Conservation (phyloP, 257 asterid genomes). For the Solanum gandarillasii region DNA sequence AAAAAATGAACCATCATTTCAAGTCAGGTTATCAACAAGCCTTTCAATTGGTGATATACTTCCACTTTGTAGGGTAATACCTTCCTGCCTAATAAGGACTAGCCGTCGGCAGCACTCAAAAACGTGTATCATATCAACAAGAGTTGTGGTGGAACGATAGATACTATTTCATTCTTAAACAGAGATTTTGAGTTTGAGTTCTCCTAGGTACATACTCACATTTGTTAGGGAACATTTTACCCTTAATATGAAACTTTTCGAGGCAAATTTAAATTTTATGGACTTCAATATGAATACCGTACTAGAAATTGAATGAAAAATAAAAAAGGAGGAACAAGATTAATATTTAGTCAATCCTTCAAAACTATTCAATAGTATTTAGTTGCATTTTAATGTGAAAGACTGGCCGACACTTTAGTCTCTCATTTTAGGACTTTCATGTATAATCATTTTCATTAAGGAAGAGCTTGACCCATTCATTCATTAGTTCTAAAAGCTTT, state of each 20-base stretch:
- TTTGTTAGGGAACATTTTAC: not conserved
- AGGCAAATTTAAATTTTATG: not conserved
- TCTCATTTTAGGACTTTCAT: not conserved
- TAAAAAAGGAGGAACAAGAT: not conserved
- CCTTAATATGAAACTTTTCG: not conserved
- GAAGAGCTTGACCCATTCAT: not conserved
- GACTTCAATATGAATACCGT: not conserved
- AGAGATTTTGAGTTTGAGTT: rapidly evolving
- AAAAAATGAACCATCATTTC: not conserved
- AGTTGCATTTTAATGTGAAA: not conserved
- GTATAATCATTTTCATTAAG: not conserved
- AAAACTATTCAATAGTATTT: too few species aligned
- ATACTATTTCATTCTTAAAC: too few species aligned
- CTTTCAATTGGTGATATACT: not conserved
- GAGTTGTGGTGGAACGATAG: too few species aligned
- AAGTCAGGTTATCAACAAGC: not conserved
- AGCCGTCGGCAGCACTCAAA: not conserved
- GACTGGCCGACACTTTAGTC: not conserved
- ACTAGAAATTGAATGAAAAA: not conserved
- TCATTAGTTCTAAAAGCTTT: not conserved
- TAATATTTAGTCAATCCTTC: not conserved
- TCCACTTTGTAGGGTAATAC: not conserved
- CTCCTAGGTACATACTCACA: not conserved
- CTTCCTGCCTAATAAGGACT: not conserved
- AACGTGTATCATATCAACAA: not conserved